Conservation (phyloP, 2,329 filamentous ascomycete genomes). For the Aspergillus chevalieri region DNA sequence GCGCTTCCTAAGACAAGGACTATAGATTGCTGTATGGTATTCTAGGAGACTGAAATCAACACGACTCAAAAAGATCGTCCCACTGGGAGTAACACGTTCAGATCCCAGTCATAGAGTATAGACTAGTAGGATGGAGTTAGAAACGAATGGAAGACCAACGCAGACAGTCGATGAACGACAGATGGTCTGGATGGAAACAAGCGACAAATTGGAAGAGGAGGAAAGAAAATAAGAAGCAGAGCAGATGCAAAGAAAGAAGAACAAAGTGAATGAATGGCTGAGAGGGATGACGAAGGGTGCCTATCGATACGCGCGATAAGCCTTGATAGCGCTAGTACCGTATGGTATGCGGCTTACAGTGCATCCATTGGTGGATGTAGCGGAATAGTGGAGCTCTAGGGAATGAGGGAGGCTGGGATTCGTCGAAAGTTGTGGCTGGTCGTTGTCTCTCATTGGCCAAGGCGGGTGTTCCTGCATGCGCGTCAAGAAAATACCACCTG, state of each 20-base stretch:
- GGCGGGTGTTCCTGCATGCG: slow-evolving; percentile 1
- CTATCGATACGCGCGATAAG: background rate
- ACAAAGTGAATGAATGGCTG: background rate
- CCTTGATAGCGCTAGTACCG: background rate
- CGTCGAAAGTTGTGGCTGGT: background rate
- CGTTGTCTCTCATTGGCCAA: background rate
- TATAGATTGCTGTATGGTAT: background rate
- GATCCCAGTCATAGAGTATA: background rate
- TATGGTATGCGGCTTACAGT: background rate
- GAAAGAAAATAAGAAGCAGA: slow-evolving; percentile 3
- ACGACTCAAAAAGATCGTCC: background rate
- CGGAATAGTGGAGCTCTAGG: background rate
- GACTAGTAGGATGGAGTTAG: background rate
- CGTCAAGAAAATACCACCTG: background rate
- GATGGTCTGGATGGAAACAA: background rate
- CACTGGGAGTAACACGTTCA: background rate
- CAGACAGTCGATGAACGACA: background rate
- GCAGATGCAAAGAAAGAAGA: background rate
- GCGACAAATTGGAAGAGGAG: slow-evolving; percentile 1
- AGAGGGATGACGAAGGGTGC: background rate
- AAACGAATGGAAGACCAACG: background rate
- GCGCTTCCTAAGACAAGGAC: background rate
- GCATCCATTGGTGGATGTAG: background rate
- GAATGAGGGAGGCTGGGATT: slow-evolving; percentile 1
- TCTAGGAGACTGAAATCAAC: background rate